phyloP scores from a whole-genome alignment of 352 stramenopile genomes.

The Phytophthora nicotianae region DNA sequence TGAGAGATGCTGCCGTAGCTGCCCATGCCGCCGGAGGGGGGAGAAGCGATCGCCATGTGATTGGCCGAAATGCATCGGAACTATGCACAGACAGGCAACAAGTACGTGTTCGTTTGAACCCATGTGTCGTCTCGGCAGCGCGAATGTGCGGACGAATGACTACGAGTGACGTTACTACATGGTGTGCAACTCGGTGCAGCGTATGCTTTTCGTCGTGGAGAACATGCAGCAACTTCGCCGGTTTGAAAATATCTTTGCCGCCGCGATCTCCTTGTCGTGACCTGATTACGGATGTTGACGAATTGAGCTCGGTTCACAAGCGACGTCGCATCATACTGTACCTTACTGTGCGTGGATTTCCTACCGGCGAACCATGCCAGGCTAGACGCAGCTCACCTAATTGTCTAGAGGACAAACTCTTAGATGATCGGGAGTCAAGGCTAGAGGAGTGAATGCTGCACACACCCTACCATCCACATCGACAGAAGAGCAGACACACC shows the following conservation, averaged over 20 bases:
- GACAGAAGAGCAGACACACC: neutral
- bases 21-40: slow-evolving; percentile 20
- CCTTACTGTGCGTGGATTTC: too few species aligned
- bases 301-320: slow-evolving; percentile 2
- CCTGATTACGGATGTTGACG: slow-evolving; percentile 11
- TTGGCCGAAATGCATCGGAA: slow-evolving; percentile 31
- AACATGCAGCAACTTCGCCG: neutral
- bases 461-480: neutral
- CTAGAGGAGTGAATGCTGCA: neutral
- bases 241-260: neutral
- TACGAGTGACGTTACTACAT: slow-evolving; percentile 7
- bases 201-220: neutral
- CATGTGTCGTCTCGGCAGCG: slow-evolving; percentile 4
- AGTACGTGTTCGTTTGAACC: slow-evolving; percentile 15
- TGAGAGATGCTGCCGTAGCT: slow-evolving; percentile 40
- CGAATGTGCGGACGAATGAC: neutral
- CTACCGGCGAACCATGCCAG: too few species aligned
- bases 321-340: slow-evolving; percentile 13
- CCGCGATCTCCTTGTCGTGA: neutral
- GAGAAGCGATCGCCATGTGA: slow-evolving; percentile 12
- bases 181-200: neutral
- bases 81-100: slow-evolving; percentile 4
- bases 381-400: too few species aligned
- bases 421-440: too few species aligned
- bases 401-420: too few species aligned